Evolutionary conservation across 1,284 basidiomycete species (phyloP), one percentile per base, ranked within the genome.

Genomic region (Rhodotorula sp.): DNA sequence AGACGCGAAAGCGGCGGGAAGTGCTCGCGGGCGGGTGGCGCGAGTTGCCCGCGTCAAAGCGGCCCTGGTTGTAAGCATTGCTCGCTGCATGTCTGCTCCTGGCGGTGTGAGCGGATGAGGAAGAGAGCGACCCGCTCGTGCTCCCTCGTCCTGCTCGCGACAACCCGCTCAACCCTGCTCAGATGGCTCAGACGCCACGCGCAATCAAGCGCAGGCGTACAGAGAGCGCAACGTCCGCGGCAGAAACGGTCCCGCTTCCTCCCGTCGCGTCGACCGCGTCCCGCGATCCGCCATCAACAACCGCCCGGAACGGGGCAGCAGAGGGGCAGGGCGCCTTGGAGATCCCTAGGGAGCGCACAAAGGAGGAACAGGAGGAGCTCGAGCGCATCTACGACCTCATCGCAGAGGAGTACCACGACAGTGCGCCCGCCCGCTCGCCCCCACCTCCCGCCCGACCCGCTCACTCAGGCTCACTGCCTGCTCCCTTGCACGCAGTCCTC

Each of bases 371-470:
- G 41, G 71, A 74, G 13, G 77, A 78, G 50, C 54, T 63, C 56
- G 61, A 56, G 48, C 57, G 72, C 54, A 63, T 74, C 41, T 78
- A 70, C 65, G 77, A 78, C 22, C 57, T 68, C 64, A 61, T 78
- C 37, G 59, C 66, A 39, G 77, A 74, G 19, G 76, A 78, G 54
- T 78, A 77, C 46, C 76, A 76, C 61, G 78, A 78, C 69, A 76
- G 78, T 72, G 15, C 39, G 53, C 51, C 27, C 44, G 15, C 48
- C 37, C 46, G 39, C 60, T 44, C 48, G 2, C 50, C n/a, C 29
- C 46, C 44, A 13, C 54, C 37, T 19, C 37, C 17, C 2, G 17
- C n/a, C 21, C 15, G 10, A 19, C 32, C 17, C 15, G 17, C 41
- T 56, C 15, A 50, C 27, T 22, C 27, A 13, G 10, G 39, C 32